phyloP scores from a whole-genome alignment of 371 early-diverging fungal genomes.

The Mortierella polycephala region DNA sequence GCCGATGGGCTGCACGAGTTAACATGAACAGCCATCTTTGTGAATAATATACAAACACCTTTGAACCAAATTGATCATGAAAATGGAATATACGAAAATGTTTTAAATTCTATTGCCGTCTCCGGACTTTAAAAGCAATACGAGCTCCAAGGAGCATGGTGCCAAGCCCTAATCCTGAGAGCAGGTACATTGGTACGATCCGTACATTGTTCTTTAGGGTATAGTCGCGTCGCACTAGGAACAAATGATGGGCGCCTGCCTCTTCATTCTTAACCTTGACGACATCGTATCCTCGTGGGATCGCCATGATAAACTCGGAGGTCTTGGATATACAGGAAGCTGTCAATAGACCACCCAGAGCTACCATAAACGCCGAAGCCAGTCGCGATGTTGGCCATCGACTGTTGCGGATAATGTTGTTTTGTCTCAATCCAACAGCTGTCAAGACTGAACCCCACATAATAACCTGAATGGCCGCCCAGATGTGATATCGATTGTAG shows the following conservation, averaged over 20 bases:
- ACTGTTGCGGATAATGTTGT: conserved; percentile 16
- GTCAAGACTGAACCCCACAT: conserved; percentile 28
- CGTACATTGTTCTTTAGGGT: conserved; percentile 11
- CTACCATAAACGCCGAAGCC: conserved; percentile 17
- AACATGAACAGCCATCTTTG: no score
- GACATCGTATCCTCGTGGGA: conserved; percentile 42
- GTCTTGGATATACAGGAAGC: conserved; percentile 32
- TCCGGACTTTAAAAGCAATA: conserved; percentile 39
- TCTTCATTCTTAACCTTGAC: conserved; percentile 29
- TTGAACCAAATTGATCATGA: no score
- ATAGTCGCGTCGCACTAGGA: conserved; percentile 44
- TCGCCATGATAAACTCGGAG: conserved; percentile 23
- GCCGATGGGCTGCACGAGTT: no score
- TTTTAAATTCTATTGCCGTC: not conserved
- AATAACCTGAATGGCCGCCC: conserved; percentile 34
- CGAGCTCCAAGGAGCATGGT: conserved; percentile 46
- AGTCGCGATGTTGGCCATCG: conserved; percentile 39
- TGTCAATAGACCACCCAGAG: conserved; percentile 17
- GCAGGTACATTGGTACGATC: conserved; percentile 41
- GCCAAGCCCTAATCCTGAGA: conserved; percentile 48
- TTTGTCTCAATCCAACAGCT: conserved; percentile 26
- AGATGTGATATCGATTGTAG: conserved; percentile 28
- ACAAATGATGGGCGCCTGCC: conserved; percentile 24
- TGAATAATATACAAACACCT: no score
- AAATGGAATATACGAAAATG: no score